Percentiles rank a stretch among this genome's conserved stretches.
Evolutionary conservation across 2,329 filamentous ascomycete genomes (phyloP).

Genomic region (Fusarium xyrophilum): DNA sequence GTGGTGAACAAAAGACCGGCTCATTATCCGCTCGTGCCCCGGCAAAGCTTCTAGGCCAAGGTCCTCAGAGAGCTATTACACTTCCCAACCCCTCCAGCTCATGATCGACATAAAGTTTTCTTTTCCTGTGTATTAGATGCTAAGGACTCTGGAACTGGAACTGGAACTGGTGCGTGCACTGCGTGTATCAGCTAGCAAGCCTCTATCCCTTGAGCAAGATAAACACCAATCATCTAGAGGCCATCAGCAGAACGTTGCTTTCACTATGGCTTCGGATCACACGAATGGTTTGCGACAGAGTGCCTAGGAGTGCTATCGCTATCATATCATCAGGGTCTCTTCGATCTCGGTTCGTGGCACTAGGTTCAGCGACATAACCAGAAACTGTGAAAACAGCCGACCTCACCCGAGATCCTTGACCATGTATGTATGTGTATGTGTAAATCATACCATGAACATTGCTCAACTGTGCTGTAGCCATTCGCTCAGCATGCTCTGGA

Average conservation of each 20-base stretch:
- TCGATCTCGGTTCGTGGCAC: conserved; percentile 28
- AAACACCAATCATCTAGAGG: conserved; percentile 1
- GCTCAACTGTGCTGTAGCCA: neutral
- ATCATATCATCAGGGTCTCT: conserved; percentile 10
- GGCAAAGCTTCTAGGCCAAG: neutral
- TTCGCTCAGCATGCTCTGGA: conserved; percentile 13
- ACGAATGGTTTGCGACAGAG: neutral
- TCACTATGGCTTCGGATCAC: conserved; percentile 9
- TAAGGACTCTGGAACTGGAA: neutral
- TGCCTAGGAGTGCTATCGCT: conserved; percentile 19
- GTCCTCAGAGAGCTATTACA: neutral
- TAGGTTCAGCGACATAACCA: conserved; percentile 29
- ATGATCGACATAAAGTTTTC: conserved; percentile 26
- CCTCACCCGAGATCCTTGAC: conserved; percentile 28
- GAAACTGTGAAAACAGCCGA: conserved; percentile 29
- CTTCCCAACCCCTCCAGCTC: conserved; percentile 15
- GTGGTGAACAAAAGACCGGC: neutral
- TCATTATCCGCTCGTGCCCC: neutral
- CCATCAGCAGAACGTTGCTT: neutral
- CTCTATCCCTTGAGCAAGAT: conserved; percentile 6
- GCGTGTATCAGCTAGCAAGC: conserved; percentile 20
- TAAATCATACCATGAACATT: conserved; percentile 2
- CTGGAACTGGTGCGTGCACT: neutral
- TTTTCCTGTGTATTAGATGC: conserved; percentile 8
- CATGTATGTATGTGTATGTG: conserved; percentile 1